A percentile compares a stretch with the other conserved stretches of the same genome.
Evolutionary conservation across 208 protist species (phyloP).

Genomic region (Leishmania braziliensis): DNA sequence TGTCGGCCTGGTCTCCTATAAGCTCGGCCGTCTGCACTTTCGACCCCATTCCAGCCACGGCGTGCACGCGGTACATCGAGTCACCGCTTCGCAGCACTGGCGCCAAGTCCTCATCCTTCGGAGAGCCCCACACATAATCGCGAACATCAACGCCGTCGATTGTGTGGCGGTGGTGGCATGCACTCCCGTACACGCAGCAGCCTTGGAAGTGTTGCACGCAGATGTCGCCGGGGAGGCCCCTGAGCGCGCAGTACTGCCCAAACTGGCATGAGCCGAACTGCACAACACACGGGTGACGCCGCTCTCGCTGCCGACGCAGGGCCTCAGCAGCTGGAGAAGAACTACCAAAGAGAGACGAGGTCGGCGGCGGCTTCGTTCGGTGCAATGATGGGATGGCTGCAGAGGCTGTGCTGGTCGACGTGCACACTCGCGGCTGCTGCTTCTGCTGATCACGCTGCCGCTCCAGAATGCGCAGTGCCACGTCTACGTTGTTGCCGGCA

Average conservation of each 20-base stretch:
- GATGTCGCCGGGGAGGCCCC: slow-evolving; percentile 63
- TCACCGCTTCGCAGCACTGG: slow-evolving; percentile 2
- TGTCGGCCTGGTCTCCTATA: not conserved
- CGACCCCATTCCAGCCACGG: not conserved
- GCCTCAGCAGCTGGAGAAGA: not conserved
- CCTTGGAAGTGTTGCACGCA: slow-evolving; percentile 82
- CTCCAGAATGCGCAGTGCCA: slow-evolving; percentile 56
- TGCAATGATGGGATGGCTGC: slow-evolving; percentile 18
- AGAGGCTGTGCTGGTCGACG: not conserved
- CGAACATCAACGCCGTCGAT: slow-evolving; percentile 81
- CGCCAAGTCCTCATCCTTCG: not conserved
- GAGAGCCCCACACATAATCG: slow-evolving; percentile 12
- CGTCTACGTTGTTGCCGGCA: slow-evolving; percentile 48
- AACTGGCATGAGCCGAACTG: slow-evolving; percentile 73
- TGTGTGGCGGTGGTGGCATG: slow-evolving; percentile 57
- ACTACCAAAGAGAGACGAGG: not conserved
- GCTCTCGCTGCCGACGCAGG: slow-evolving; percentile 11
- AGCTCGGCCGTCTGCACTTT: slow-evolving; percentile 18
- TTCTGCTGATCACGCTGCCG: slow-evolving; percentile 31
- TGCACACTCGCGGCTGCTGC: slow-evolving; percentile 4
- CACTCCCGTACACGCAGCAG: slow-evolving; percentile 57
- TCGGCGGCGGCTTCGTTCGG: not conserved
- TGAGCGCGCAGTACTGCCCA: slow-evolving; percentile 60
- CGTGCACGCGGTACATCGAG: not conserved
- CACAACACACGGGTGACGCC: slow-evolving; percentile 71